Evolutionary conservation across 345 rosid genomes (phyloP).

Genomic region (Populus simonii): DNA sequence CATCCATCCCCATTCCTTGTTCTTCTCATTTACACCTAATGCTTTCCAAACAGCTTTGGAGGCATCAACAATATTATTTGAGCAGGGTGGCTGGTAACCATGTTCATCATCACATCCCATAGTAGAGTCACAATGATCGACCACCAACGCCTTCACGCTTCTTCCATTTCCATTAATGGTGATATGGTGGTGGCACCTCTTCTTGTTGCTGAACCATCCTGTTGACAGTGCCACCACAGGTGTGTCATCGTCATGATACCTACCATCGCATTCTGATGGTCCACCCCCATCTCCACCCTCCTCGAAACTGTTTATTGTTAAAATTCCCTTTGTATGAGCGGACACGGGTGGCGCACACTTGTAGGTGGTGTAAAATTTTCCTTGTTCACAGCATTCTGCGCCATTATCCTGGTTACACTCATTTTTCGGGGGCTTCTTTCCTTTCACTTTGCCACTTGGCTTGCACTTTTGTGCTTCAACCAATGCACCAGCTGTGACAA

Average conservation of each 20-base stretch:
- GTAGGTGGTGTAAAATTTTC: constrained; percentile 3
- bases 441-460: constrained; percentile 6
- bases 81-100: constrained; percentile 16
- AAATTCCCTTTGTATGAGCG: constrained; percentile 4
- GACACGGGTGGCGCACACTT: constrained; percentile 12
- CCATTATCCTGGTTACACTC: background rate
- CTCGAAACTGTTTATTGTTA: constrained; percentile 13
- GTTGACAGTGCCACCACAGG: constrained; percentile 20
- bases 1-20: background rate
- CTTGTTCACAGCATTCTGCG: constrained; percentile 16
- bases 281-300: constrained; percentile 4
- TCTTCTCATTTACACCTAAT: constrained; percentile 9
- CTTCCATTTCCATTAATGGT: constrained; percentile 11
- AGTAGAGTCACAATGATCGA: constrained; percentile 17
- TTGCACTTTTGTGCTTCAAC: constrained; percentile 15
- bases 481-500: background rate
- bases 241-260: constrained; percentile 2
- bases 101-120: constrained; percentile 12
- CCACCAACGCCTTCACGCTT: constrained; percentile 9
- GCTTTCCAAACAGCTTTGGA: constrained; percentile 16
- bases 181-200: constrained; percentile 1
- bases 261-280: constrained; percentile 11
- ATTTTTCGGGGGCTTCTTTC: constrained; percentile 7
- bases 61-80: constrained; percentile 14
- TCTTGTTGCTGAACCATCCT: constrained; percentile 17